Evolutionary conservation across 164 flowering plant species (phyloP).

Genomic region (Vitis rotundifolia): DNA sequence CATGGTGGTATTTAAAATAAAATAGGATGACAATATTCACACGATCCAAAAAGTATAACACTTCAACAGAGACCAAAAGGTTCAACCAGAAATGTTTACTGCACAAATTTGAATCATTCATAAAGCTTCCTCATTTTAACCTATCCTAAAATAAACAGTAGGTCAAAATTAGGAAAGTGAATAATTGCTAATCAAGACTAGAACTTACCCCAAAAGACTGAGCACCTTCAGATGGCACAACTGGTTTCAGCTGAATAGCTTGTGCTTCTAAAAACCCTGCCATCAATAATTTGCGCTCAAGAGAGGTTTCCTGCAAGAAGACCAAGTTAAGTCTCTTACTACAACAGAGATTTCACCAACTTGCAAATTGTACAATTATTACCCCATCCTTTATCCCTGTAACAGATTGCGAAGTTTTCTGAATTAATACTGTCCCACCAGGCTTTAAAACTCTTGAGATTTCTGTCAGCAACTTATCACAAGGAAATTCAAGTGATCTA

Average conservation of each 20-base stretch:
- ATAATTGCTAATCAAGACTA: no score
- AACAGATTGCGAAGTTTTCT: conserved; percentile 21
- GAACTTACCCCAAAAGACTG: conserved; percentile 51
- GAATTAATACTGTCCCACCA: conserved; percentile 57
- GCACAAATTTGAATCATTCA: no score
- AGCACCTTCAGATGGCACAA: conserved; percentile 21
- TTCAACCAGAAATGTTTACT: no score
- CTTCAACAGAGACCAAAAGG: no score
- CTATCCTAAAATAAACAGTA: no score
- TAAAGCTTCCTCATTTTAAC: no score
- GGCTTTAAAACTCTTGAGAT: conserved; percentile 67
- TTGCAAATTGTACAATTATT: conserved; percentile 5
- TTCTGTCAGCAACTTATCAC: conserved; percentile 47
- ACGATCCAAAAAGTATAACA: no score
- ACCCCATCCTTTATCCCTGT: conserved; percentile 34
- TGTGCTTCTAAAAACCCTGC: conserved; percentile 71
- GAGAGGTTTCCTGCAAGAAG: conserved; percentile 47
- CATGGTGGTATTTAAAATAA: no score
- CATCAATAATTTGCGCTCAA: conserved; percentile 61
- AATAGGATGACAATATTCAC: no score
- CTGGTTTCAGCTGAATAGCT: conserved; percentile 32
- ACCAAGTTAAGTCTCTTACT: not conserved
- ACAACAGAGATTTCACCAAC: not conserved
- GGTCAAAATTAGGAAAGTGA: no score
- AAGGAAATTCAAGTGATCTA: conserved; percentile 42